phyloP scores from a whole-genome alignment of 2,329 filamentous ascomycete genomes.

The Teratosphaeriaceae sp. region DNA sequence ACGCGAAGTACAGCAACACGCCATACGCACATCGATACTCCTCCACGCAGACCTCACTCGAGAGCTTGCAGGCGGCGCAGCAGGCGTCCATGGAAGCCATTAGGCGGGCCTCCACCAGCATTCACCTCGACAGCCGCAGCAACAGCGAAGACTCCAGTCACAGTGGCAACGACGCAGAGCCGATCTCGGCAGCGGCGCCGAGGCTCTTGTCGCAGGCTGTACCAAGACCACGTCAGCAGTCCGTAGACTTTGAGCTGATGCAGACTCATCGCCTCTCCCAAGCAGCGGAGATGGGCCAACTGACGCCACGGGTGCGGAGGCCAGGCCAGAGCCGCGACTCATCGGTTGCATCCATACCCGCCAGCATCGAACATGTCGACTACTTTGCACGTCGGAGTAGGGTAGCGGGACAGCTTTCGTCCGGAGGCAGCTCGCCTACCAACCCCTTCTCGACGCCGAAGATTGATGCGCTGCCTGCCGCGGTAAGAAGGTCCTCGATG shows the following conservation, averaged over 20 bases:
- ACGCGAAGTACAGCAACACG: conserved; percentile 32
- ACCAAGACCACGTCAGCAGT: conserved; percentile 13
- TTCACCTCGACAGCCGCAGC: conserved; percentile 11
- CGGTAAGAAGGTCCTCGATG: conserved; percentile 21
- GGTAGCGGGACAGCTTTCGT: neutral
- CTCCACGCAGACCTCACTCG: conserved; percentile 26
- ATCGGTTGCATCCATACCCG: conserved; percentile 1
- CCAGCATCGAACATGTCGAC: conserved; percentile 7
- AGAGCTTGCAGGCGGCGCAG: conserved; percentile 16
- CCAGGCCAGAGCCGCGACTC: conserved; percentile 13
- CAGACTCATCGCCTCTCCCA: conserved; percentile 43
- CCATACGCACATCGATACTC: conserved; percentile 29
- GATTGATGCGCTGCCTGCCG: conserved; percentile 20
- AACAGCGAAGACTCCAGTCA: conserved; percentile 19
- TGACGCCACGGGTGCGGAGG: conserved; percentile 25
- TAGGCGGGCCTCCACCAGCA: conserved; percentile 20
- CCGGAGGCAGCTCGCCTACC: conserved; percentile 2
- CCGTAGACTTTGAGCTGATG: conserved; percentile 32
- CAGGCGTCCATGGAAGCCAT: conserved; percentile 11
- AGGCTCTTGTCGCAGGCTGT: conserved; percentile 13
- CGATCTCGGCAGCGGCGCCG: conserved; percentile 22
- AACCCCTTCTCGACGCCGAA: conserved; percentile 13
- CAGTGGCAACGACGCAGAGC: conserved; percentile 17
- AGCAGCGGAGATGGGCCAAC: conserved; percentile 45
- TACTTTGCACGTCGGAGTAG: conserved; percentile 7